Evolutionary conservation across 371 early-diverging fungal genomes (phyloP).

Genomic region (Antonospora locustae): DNA sequence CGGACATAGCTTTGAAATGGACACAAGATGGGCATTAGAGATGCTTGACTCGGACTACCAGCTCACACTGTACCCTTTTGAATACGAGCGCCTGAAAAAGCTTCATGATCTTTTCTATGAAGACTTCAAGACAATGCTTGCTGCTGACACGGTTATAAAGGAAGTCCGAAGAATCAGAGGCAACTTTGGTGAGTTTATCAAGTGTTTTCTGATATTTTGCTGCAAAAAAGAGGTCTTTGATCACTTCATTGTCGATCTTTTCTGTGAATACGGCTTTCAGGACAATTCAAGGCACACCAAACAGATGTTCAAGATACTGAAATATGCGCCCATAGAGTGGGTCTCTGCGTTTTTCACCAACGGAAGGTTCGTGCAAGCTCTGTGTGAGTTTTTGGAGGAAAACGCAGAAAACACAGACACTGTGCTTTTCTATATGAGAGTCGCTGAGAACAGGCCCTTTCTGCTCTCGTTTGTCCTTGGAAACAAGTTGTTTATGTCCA

Average conservation of each 20-base stretch:
- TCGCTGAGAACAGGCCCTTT: slow-evolving; percentile 25
- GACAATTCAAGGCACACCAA: slow-evolving; percentile 1
- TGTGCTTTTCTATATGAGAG: slow-evolving; percentile 6
- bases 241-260: slow-evolving; percentile 12
- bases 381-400: slow-evolving; percentile 12
- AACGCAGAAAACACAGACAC: slow-evolving; percentile 5
- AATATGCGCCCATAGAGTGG: slow-evolving; percentile 28
- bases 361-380: slow-evolving; percentile 2
- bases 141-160: slow-evolving; percentile 12
- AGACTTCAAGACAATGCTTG: slow-evolving; percentile 18
- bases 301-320: slow-evolving; percentile 20
- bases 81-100: slow-evolving; percentile 16
- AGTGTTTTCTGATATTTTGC: slow-evolving; percentile 24
- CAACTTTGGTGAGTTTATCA: slow-evolving; percentile 17
- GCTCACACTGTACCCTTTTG: slow-evolving; percentile 16
- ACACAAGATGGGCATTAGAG: slow-evolving; percentile 20
- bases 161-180: slow-evolving; percentile 5
- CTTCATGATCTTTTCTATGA: slow-evolving; percentile 18
- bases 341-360: slow-evolving; percentile 13
- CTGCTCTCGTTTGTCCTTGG: slow-evolving; percentile 13
- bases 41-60: slow-evolving; percentile 7
- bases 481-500: slow-evolving; percentile 19
- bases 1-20: slow-evolving; percentile 5
- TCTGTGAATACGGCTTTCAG: slow-evolving; percentile 14
- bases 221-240: slow-evolving; percentile 33